Evolutionary conservation across 2,329 filamentous ascomycete species (phyloP).

Genomic region (Bipolaris sorokiniana): DNA sequence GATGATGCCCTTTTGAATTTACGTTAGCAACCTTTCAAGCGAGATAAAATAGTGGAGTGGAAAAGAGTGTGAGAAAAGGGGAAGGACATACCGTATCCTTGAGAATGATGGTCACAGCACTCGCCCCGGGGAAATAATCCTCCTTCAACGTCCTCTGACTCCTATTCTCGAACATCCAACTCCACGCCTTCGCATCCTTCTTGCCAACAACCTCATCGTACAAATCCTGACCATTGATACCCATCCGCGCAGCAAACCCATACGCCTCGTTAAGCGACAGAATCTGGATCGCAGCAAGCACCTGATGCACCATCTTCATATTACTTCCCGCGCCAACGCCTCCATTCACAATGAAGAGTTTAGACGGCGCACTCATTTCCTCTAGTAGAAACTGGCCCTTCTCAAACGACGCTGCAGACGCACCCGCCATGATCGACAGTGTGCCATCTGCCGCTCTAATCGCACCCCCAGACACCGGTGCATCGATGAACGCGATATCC

Average conservation of each 20-base stretch:
- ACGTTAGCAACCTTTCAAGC: constrained; percentile 5
- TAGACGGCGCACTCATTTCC: constrained; percentile 65
- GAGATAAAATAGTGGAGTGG: not conserved
- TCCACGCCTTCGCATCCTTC: constrained; percentile 35
- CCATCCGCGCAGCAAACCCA: constrained; percentile 61
- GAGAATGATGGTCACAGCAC: constrained; percentile 55
- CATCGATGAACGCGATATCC: constrained; percentile 73
- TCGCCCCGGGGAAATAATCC: constrained; percentile 55
- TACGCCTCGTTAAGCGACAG: constrained; percentile 62
- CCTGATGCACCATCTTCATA: constrained; percentile 65
- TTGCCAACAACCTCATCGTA: constrained; percentile 55
- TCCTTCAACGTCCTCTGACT: constrained; percentile 60
- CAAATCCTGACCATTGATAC: constrained; percentile 58
- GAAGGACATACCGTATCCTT: constrained; percentile 51
- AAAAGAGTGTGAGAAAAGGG: not conserved
- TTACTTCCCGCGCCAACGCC: constrained; percentile 61
- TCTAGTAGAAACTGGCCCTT: constrained; percentile 65
- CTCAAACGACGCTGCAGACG: constrained; percentile 61
- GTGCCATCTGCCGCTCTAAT: constrained; percentile 73
- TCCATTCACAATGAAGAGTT: constrained; percentile 63
- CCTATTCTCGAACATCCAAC: constrained; percentile 65
- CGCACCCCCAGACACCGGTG: constrained; percentile 74
- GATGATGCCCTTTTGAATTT: constrained; percentile 62
- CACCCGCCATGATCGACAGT: constrained; percentile 76
- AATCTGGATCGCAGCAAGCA: constrained; percentile 65